Evolutionary conservation across 73 alveolate species (phyloP), one percentile per base, ranked within the genome.

Genomic region (Tetrahymena borealis): DNA sequence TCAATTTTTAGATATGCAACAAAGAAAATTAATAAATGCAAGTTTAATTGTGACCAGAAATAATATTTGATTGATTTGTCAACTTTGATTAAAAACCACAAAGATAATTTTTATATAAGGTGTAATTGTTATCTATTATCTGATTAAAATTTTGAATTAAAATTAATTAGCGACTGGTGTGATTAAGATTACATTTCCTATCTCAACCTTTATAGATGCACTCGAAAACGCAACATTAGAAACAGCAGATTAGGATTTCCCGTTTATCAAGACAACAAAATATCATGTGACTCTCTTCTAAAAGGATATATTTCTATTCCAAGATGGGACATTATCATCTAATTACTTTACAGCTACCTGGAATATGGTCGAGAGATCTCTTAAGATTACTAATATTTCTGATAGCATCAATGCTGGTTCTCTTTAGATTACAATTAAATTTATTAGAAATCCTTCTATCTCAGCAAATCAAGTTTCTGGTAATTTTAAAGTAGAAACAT

Each of bases 381-480:
- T 92, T 33, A 92, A 91, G 28, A 92, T 92, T 35, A 36, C 28
- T 36, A 41, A 36, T 36, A 91, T 91, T 13, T 38, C 92, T 78
- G 90, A 38, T 15, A 33, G 92, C 18, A 78, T 92, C 18, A 92
- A 92, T 78, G 95, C 95, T 78, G 95, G 95, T n/a, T 78, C 92
- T 39, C 16, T 78, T 40, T 38, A 78, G 28, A 79, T 92, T 40
- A 92, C 92, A 78, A 92, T 92, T 33, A 92, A 92, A 92, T 92
- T 78, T 92, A 78, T 78, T 20, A 39, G 90, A 78, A 92, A 92
- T 92, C 95, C 95, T 39, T 43, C 91, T 32, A 91, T 78, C n/a
- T 78, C 43, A 36, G 95, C 92, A 60, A 91, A 91, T 78, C 39
- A 92, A 92, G 90, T 91, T 1, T 78, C 91, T 37, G 95, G 95